Percentiles rank a stretch among this genome's conserved stretches.
Evolutionary conservation across 352 stramenopile genomes (phyloP).

Genomic region (Peronospora farinosa): DNA sequence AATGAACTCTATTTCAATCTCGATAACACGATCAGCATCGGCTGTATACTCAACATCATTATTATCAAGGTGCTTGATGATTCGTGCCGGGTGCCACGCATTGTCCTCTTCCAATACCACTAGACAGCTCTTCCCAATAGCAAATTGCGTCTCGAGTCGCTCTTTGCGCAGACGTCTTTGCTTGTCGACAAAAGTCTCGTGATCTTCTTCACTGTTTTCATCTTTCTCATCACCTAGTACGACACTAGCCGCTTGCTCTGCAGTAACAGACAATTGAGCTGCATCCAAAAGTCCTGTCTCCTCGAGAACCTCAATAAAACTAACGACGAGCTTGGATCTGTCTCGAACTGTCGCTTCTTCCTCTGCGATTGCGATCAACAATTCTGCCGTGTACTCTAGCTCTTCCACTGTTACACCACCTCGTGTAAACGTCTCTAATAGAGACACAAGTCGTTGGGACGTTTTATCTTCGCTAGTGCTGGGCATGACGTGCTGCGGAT

Average conservation of each 20-base stretch:
- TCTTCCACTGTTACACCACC: conserved; percentile 27
- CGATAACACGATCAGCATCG: conserved; percentile 16
- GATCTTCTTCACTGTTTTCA: conserved; percentile 14
- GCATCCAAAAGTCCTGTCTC: conserved; percentile 37
- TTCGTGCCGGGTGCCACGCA: conserved; percentile 63
- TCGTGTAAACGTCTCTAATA: conserved; percentile 22
- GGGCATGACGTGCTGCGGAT: conserved; percentile 10
- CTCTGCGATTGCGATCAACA: conserved; percentile 44
- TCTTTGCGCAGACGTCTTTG: conserved; percentile 18
- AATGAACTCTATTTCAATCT: conserved; percentile 64
- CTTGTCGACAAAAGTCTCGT: conserved; percentile 22
- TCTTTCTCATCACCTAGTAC: conserved; percentile 17
- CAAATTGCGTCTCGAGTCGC: conserved; percentile 41
- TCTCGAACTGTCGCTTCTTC: conserved; percentile 24
- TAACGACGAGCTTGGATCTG: conserved; percentile 15
- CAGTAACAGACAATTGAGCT: conserved; percentile 12
- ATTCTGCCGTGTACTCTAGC: conserved; percentile 60
- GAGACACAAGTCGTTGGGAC: conserved; percentile 12
- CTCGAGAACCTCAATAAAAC: conserved; percentile 41
- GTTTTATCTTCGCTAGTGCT: conserved; percentile 16
- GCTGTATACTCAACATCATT: conserved; percentile 4
- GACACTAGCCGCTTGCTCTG: conserved; percentile 18
- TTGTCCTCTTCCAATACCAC: conserved; percentile 64
- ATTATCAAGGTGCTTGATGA: conserved; percentile 37
- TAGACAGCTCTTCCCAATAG: conserved; percentile 52